phyloP scores from a whole-genome alignment of 2,329 filamentous ascomycete species.

The Magnaporthiopsis rhizophila region DNA sequence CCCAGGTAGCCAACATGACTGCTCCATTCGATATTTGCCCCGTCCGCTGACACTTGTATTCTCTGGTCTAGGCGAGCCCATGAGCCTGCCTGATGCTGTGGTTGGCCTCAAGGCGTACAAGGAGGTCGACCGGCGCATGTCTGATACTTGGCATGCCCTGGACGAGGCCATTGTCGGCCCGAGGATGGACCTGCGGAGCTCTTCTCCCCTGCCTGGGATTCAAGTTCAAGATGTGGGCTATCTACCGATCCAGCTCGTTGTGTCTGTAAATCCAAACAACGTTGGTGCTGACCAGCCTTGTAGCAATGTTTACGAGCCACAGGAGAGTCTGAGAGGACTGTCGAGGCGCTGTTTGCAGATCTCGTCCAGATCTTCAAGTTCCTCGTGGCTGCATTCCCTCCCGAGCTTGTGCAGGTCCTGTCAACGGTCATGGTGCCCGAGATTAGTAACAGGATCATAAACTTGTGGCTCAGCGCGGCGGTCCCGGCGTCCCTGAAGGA shows the following conservation, averaged over 20 bases:
- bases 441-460: constrained; percentile 60
- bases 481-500: constrained; percentile 69
- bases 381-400: constrained; percentile 42
- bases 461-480: constrained; percentile 64
- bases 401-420: constrained; percentile 49
- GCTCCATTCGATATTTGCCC: not conserved
- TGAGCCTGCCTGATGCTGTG: constrained; percentile 45
- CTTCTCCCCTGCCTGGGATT: constrained; percentile 28
- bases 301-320: constrained; percentile 36
- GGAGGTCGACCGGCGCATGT: constrained; percentile 51
- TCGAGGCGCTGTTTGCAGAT: constrained; percentile 46
- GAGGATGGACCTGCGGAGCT: constrained; percentile 39
- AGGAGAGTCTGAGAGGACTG: constrained; percentile 34
- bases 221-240: constrained; percentile 30
- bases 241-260: not conserved
- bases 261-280: not conserved
- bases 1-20: constrained; percentile 34
- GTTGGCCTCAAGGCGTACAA: constrained; percentile 51
- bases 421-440: constrained; percentile 63
- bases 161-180: constrained; percentile 53
- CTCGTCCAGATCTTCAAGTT: constrained; percentile 44
- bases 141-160: constrained; percentile 53
- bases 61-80: constrained; percentile 44
- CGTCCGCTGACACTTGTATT: not conserved
- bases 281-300: constrained; percentile 9